Conservation (phyloP, 768 basidiomycete genomes). For the Naganishia vishniacii region DNA sequence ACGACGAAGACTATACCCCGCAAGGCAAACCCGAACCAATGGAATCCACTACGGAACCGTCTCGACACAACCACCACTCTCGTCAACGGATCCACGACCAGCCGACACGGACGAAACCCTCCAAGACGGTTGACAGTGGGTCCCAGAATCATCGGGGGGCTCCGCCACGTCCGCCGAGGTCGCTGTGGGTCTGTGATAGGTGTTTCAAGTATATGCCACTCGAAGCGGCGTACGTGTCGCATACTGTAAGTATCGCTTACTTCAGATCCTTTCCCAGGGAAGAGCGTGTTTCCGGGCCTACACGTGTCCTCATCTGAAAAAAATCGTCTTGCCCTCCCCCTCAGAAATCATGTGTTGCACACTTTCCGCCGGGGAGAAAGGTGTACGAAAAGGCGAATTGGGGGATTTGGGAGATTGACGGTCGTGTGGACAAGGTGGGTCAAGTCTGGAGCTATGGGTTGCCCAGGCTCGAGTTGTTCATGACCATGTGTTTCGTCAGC, state of each 20-base stretch:
- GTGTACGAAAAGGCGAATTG: constrained; percentile 86
- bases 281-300: neutral
- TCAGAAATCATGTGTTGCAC: constrained; percentile 64
- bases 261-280: neutral
- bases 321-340: neutral
- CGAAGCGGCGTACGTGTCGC: constrained; percentile 60
- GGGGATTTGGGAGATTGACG: constrained; percentile 94
- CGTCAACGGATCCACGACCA: too few species aligned
- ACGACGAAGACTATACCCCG: constrained; percentile 1
- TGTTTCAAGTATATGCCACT: constrained; percentile 97
- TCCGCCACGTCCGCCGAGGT: neutral
- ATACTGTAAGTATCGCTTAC: constrained; percentile 60
- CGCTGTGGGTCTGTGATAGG: constrained; percentile 76
- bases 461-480: too few species aligned
- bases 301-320: neutral
- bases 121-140: too few species aligned
- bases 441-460: neutral
- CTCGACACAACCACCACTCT: neutral
- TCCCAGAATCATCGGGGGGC: too few species aligned
- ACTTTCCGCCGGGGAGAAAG: constrained; percentile 75
- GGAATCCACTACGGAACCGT: too few species aligned
- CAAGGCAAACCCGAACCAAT: too few species aligned
- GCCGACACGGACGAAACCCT: too few species aligned
- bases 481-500: constrained; percentile 55
- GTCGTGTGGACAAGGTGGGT: constrained; percentile 54